These are phyloP conservation scores for Zalaria sp. DNA, from an alignment of 2,329 filamentous ascomycete genomes.

Conservation along the genomic window DNA sequence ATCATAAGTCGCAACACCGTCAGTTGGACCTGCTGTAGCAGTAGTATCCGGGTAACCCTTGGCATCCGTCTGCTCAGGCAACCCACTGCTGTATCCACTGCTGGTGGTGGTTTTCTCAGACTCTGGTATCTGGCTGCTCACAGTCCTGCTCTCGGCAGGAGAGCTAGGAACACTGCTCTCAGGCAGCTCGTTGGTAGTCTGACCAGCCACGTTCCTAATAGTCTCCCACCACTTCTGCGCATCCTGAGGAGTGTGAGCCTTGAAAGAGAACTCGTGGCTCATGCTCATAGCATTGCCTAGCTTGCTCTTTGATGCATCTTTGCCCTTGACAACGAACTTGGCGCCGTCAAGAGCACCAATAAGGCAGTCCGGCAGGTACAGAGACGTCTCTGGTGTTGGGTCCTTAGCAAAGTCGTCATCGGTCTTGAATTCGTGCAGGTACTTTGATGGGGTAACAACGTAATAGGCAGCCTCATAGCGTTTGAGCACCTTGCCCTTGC, in stretches of 20 bases:
- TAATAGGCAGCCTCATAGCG: slow-evolving; percentile 75
- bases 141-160: slow-evolving; percentile 11
- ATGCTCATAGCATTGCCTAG: slow-evolving; percentile 71
- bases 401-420: slow-evolving; percentile 62
- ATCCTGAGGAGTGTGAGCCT: slow-evolving; percentile 67
- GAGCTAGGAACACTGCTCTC: slow-evolving; percentile 18
- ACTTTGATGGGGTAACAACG: slow-evolving; percentile 76
- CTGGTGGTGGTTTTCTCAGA: not conserved
- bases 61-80: slow-evolving; percentile 8
- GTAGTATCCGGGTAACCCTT: not conserved
- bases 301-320: slow-evolving; percentile 67
- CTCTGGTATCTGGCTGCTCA: not conserved
- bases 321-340: slow-evolving; percentile 93
- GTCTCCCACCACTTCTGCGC: slow-evolving; percentile 75
- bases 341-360: slow-evolving; percentile 58
- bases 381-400: slow-evolving; percentile 69
- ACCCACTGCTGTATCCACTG: not conserved
- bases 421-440: slow-evolving; percentile 92
- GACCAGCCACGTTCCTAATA: slow-evolving; percentile 47
- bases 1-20: slow-evolving; percentile 1
- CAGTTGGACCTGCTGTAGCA: slow-evolving; percentile 1
- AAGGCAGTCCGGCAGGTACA: slow-evolving; percentile 83
- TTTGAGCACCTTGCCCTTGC: slow-evolving; percentile 78
- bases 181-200: slow-evolving; percentile 27
- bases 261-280: slow-evolving; percentile 69